A percentile compares a stretch with the other conserved stretches of the same genome.
Conservation (phyloP, 495 filamentous ascomycete genomes). For the Xylaria sp. region DNA sequence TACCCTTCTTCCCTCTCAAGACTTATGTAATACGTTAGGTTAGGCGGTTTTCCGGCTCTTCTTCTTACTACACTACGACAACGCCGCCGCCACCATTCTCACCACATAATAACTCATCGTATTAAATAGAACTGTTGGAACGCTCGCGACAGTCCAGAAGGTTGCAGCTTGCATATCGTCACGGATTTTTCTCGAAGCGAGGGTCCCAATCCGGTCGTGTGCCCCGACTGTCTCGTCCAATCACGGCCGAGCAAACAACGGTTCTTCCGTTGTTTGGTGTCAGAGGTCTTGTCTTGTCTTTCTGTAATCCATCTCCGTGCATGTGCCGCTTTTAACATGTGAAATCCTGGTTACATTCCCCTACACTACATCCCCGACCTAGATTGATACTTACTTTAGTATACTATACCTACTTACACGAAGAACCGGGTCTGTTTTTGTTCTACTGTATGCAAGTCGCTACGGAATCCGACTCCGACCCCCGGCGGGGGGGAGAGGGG, state of each 20-base stretch:
- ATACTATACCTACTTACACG: no score
- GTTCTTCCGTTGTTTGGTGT: neutral
- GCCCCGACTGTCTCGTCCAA: neutral
- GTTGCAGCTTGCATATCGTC: slow-evolving; percentile 5
- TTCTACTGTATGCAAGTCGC: no score
- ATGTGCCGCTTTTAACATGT: slow-evolving; percentile 14
- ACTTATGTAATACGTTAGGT: neutral
- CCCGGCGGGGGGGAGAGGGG: no score
- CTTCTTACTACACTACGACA: neutral
- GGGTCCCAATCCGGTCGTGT: slow-evolving; percentile 7
- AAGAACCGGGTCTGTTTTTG: no score
- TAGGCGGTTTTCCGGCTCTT: neutral
- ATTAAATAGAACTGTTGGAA: neutral
- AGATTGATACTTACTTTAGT: no score
- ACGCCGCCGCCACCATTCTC: neutral
- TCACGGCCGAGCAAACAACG: neutral
- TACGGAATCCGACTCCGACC: no score
- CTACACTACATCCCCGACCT: no score
- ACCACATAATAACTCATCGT: neutral
- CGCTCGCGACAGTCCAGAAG: neutral
- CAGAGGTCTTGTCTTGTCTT: neutral
- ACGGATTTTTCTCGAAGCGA: slow-evolving; percentile 1
- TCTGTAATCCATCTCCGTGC: neutral
- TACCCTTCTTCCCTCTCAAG: neutral
- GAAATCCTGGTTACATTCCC: neutral